Base-by-base conservation (phyloP, 305 asterid genomes). In the Fraxinus xanthoxyloides region DNA sequence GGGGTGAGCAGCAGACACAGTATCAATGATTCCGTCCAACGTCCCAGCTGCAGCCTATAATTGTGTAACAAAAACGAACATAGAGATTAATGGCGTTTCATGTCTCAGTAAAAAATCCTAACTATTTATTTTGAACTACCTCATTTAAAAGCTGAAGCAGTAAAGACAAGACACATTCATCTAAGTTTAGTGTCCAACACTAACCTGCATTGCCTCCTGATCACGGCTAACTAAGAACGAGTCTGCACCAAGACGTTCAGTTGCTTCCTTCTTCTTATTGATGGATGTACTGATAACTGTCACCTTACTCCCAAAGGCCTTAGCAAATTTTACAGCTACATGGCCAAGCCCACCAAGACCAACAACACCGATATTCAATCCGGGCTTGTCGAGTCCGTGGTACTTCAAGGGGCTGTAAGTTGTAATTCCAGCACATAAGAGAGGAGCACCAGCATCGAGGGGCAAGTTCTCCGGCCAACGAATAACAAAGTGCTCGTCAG, bases 21-120 rank as follows among this genome's bases (percentile, higher is more conserved):
- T 92, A 56, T 92, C 94, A 4, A 92, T 78, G 6, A 92, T 91
- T 5, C 93, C 94, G 69, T 92, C 94, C 85, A 92, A 24, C 5
- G 94, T 83, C 13, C 83, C 86, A 1, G 59, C 76, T 1, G 92
- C 91, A 70, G 85, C 89, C 97, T 92, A 79, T 84, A 31, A n/a
- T 72, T 4, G 28, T 3, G 21, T 38, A 38, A 54, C 63, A 54
- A 54, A 4, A 13, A 54, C 7, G 23, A 15, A 13, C 10, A 38
- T 38, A 38, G 48, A 38, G 15, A 38, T 38, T 9, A 38, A 38
- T 9, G 48, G 2, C 0, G 48, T 38, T 38, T 1, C 13, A 8
- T 38, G 46, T 13, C 46, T 38, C 46, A 8, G 3, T 38, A 38
- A 15, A 38, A 38, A 12, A 9, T 9, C 10, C 3, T 8, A 38